Evolutionary conservation across 225 moss, liverwort and hornwort genomes (phyloP).

Genomic region (Climacium dendroides): DNA sequence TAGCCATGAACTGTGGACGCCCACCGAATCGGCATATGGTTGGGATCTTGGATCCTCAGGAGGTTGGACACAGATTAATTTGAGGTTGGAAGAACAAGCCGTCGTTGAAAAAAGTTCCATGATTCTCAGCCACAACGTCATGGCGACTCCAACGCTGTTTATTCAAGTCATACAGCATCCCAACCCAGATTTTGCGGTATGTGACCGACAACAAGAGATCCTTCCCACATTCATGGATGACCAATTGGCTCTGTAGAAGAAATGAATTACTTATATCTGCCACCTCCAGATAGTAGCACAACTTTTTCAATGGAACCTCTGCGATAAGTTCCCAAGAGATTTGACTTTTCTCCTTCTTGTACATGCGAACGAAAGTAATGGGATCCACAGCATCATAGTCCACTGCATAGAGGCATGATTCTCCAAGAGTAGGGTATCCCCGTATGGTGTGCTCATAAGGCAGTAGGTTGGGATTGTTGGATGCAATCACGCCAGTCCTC

Average conservation of each 20-base stretch:
- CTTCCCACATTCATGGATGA: background rate
- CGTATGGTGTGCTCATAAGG: background rate
- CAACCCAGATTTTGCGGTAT: background rate
- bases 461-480: background rate
- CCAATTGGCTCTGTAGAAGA: background rate
- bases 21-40: background rate
- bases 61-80: background rate
- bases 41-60: background rate
- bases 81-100: background rate
- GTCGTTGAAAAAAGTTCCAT: background rate
- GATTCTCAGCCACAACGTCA: background rate
- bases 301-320: background rate
- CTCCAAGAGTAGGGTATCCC: background rate
- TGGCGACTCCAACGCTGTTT: background rate
- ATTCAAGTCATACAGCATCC: background rate
- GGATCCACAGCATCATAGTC: background rate
- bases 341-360: background rate
- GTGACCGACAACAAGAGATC: background rate
- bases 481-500: background rate
- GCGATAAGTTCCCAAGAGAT: background rate
- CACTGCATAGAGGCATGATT: background rate
- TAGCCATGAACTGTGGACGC: background rate
- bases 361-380: background rate
- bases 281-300: background rate
- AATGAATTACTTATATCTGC: background rate